Percentiles rank a stretch among this genome's conserved stretches.
Conservation (phyloP, 371 early-diverging fungal species). For the Haplosporangium sp. region DNA sequence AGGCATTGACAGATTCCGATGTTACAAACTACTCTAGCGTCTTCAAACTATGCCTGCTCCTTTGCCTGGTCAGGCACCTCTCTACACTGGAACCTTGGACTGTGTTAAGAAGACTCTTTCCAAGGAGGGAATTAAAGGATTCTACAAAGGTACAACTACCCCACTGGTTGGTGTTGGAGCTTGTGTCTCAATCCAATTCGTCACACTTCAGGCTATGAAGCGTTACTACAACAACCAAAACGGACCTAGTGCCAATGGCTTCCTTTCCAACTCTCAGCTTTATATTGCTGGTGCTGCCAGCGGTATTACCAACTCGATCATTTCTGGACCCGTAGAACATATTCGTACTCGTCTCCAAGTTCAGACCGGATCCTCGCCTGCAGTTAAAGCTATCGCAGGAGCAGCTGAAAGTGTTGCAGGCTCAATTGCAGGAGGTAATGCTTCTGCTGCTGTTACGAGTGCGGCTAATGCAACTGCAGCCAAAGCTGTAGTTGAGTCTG, state of each 20-base stretch:
- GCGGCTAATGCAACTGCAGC: slow-evolving; percentile 22
- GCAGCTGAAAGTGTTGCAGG: slow-evolving; percentile 7
- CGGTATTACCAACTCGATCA: slow-evolving; percentile 85
- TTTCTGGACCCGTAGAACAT: slow-evolving; percentile 88
- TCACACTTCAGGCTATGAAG: slow-evolving; percentile 80
- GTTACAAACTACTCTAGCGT: slow-evolving; percentile 60
- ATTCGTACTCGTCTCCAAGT: slow-evolving; percentile 85
- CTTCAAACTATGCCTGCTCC: slow-evolving; percentile 86
- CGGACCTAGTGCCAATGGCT: slow-evolving; percentile 56
- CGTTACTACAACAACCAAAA: slow-evolving; percentile 69
- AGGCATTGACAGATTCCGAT: background rate
- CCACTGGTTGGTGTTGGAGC: slow-evolving; percentile 84
- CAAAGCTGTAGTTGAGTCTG: slow-evolving; percentile 38
- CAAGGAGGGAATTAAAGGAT: slow-evolving; percentile 79
- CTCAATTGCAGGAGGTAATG: slow-evolving; percentile 6
- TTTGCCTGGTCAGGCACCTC: slow-evolving; percentile 61
- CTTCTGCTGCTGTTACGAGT: slow-evolving; percentile 20
- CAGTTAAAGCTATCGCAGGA: slow-evolving; percentile 16
- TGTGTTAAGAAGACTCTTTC: slow-evolving; percentile 78
- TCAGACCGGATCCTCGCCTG: slow-evolving; percentile 61
- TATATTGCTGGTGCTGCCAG: slow-evolving; percentile 84
- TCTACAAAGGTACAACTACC: slow-evolving; percentile 86
- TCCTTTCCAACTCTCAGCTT: slow-evolving; percentile 74
- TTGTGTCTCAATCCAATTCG: slow-evolving; percentile 87
- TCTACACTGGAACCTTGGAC: slow-evolving; percentile 80